Base-by-base conservation (phyloP, 2,329 filamentous ascomycete genomes). In the Fusarium udum region DNA sequence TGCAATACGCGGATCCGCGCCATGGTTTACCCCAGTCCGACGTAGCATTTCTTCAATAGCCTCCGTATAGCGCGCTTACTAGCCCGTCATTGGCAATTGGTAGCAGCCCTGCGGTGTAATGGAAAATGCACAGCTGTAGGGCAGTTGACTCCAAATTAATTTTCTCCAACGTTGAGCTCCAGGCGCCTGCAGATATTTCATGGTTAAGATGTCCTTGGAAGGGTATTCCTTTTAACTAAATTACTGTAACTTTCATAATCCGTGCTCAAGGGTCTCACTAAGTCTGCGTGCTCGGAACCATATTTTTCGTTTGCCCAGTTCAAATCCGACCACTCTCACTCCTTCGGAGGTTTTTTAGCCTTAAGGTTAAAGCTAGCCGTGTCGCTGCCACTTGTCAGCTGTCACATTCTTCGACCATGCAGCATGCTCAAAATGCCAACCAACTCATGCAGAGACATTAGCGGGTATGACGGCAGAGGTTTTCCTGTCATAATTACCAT, bases 311-410 rank as follows among this genome's bases (percentile, higher is more conserved):
- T 7, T 18, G 15, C 4, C 18, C 11, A 18, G 13, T 28, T 28
- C 9, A 40, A 20, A 40, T 55, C 20, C 11, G 15, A n/a, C 22
- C 7, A 22, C 10, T 22, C 34, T 32, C n/a, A 18, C 11, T 20
- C 5, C 24, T 3, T 64, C 58, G 34, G 51, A 46, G 1, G 9
- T 12, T 69, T 57, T 64, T 20, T 22, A 43, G 11, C 8, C 18
- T 40, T 57, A 37, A 55, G 31, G 28, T 31, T 57, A 42, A 22
- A 12, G 26, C 45, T 52, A 64, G 9, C 58, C 45, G 58, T 69
- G 52, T 46, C 20, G 39, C 34, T 52, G 51, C 42, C 39, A 52
- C 28, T 14, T 10, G 16, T 12, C 16, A 48, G 14, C 39, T 13
- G n/a, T 69, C 49, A 51, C 45, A 46, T 46, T 37, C 65, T 43